Conservation (phyloP, 176 grass and related monocot species). For the Tillandsia fasciculata region DNA sequence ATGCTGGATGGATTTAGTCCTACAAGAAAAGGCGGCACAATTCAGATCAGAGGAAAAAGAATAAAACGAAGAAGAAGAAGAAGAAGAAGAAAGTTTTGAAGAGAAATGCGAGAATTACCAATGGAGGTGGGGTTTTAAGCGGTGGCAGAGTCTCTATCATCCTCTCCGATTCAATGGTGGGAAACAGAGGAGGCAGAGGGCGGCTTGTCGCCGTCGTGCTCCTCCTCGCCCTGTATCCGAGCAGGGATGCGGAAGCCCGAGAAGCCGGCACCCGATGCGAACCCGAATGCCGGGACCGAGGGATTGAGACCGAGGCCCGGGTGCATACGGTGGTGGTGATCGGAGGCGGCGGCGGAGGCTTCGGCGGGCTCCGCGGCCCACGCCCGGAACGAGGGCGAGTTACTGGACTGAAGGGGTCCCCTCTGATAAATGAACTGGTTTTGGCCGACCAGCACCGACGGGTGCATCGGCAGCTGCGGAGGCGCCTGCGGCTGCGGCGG, state of each 20-base stretch:
- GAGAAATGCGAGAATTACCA: neutral
- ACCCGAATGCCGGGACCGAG: slow-evolving; percentile 16
- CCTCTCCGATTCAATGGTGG: slow-evolving; percentile 13
- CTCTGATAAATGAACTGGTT: slow-evolving; percentile 17
- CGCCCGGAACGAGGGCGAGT: slow-evolving; percentile 7
- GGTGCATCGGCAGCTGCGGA: slow-evolving; percentile 50
- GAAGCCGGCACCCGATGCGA: slow-evolving; percentile 10
- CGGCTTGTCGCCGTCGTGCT: slow-evolving; percentile 11
- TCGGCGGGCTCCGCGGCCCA: slow-evolving; percentile 12
- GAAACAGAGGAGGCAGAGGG: slow-evolving; percentile 14
- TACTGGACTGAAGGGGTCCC: slow-evolving; percentile 30
- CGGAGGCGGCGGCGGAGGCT: neutral
- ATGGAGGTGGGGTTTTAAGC: neutral
- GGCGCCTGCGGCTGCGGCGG: slow-evolving; percentile 41
- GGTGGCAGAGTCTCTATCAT: neutral
- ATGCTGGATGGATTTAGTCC: neutral
- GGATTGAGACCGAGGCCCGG: slow-evolving; percentile 3
- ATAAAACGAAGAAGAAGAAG: neutral
- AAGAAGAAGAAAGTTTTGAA: neutral
- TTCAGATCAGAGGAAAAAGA: neutral
- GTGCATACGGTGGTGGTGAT: slow-evolving; percentile 1
- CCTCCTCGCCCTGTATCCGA: slow-evolving; percentile 22
- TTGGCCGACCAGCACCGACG: slow-evolving; percentile 4
- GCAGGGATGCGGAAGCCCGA: slow-evolving; percentile 20
- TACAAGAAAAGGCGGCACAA: neutral